Evolutionary conservation across 768 basidiomycete genomes (phyloP).

Genomic region (Kondoa subrosea): DNA sequence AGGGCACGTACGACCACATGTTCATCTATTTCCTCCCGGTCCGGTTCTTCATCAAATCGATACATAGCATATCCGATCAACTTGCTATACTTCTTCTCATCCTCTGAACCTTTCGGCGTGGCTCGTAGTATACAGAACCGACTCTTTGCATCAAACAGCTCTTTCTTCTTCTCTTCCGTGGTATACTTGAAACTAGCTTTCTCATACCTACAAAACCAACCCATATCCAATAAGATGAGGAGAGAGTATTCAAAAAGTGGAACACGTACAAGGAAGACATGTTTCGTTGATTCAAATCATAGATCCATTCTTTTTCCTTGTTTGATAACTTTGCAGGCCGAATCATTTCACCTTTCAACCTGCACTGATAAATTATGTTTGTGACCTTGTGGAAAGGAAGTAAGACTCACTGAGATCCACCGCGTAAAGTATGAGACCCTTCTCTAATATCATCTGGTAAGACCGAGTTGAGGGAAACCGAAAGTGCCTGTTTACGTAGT

Average conservation of each 20-base stretch:
- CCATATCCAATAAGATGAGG: too few relatives aligned
- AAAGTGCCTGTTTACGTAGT: not conserved
- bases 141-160: conserved; percentile 46
- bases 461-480: not conserved
- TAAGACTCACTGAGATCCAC: not conserved
- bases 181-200: conserved; percentile 53
- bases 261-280: not conserved
- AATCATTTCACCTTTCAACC: not conserved
- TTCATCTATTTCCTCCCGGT: conserved; percentile 31
- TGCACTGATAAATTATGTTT: not conserved
- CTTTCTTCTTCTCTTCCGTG: conserved; percentile 41
- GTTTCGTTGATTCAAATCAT: not conserved
- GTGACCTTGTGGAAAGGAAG: not conserved
- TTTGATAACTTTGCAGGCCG: not conserved
- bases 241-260: not conserved
- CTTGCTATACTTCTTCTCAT: not conserved
- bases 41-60: conserved; percentile 54
- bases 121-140: conserved; percentile 43
- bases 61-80: conserved; percentile 39
- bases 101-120: not conserved
- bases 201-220: conserved; percentile 36
- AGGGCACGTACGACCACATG: conserved; percentile 32
- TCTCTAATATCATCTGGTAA: not conserved
- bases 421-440: not conserved
- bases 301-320: not conserved